Conservation (phyloP, 371 early-diverging fungal genomes). For the Synchytrium microbalum region DNA sequence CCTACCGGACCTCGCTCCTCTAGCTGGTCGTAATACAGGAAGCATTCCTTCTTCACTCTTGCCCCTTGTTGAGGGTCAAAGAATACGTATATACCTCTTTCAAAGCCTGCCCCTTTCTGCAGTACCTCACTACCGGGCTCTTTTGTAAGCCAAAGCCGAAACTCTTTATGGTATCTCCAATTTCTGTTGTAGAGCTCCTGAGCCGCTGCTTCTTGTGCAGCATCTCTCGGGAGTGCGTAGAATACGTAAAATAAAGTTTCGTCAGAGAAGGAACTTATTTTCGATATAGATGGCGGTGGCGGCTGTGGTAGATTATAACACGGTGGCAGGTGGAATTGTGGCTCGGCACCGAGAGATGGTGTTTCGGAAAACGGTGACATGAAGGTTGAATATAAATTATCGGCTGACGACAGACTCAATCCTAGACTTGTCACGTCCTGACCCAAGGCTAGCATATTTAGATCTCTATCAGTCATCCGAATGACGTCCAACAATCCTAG, state of each 20-base stretch:
- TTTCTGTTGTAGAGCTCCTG: constrained; percentile 78
- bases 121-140: constrained; percentile 26
- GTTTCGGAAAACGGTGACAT: constrained; percentile 72
- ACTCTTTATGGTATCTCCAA: constrained; percentile 88
- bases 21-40: constrained; percentile 69
- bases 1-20: constrained; percentile 57
- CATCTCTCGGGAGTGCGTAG: constrained; percentile 82
- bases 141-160: constrained; percentile 75
- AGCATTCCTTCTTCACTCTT: constrained; percentile 71
- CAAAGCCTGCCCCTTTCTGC: constrained; percentile 45
- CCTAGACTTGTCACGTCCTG: constrained; percentile 72
- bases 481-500: not conserved
- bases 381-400: constrained; percentile 71
- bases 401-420: constrained; percentile 62
- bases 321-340: constrained; percentile 62
- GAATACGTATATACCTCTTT: constrained; percentile 72
- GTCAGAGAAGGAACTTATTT: constrained; percentile 64
- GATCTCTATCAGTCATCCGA: constrained; percentile 49
- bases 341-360: constrained; percentile 49
- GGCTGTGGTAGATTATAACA: constrained; percentile 41
- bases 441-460: constrained; percentile 63
- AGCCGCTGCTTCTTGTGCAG: constrained; percentile 86
- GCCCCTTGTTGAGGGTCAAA: constrained; percentile 80
- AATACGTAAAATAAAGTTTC: constrained; percentile 94
- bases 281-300: constrained; percentile 63